Base-by-base conservation (phyloP, 139 green algal species). In the Zygnema cylindricum region DNA sequence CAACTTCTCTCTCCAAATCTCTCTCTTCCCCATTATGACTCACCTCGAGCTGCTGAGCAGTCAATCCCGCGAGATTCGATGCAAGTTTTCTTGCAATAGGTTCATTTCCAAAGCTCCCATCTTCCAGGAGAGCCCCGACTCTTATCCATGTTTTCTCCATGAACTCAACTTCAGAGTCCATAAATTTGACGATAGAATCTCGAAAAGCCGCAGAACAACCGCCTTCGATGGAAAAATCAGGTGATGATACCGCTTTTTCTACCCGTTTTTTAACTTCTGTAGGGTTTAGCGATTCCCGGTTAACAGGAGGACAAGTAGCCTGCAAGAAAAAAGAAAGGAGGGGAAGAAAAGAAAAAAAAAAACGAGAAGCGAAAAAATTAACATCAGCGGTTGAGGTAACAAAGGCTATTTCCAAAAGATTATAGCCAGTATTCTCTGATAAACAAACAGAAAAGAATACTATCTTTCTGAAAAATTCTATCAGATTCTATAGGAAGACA, bases 161-260 rank as follows among this genome's bases (percentile, higher is more conserved):
- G 36, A 41, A 42, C 38, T 33, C 69, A n/a, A 92, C 21, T 43
- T 91, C 39, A 2, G 87, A 71, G 41, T 91, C 43, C 43, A 90
- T 33, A 36, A 90, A 91, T 3, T 49, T 84, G 0, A 83, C 23
- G 16, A 91, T 36, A 25, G 40, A 83, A 33, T 43, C 69, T 32
- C 33, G 36, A 82, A 91, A 91, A 21, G 33, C 49, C 1, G 35
- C 38, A 1, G 85, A 90, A 63, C 85, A 89, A 0, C 85, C 76
- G 21, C 40, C 38, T 3, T 78, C 35, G 2, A 85, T 23, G 77
- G 33, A 55, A 11, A 40, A 82, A 85, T 85, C 77, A 3, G 77
- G 7, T 25, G 7, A 54, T 39, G 42, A 75, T 3, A 85, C 11
- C 7, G 33, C 39, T 11, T 41, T 40, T 23, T 82, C 43, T 16